A percentile compares a stretch with the other conserved stretches of the same genome.
Evolutionary conservation across 2,329 filamentous ascomycete genomes (phyloP).

Genomic region (Colletotrichum lentis): DNA sequence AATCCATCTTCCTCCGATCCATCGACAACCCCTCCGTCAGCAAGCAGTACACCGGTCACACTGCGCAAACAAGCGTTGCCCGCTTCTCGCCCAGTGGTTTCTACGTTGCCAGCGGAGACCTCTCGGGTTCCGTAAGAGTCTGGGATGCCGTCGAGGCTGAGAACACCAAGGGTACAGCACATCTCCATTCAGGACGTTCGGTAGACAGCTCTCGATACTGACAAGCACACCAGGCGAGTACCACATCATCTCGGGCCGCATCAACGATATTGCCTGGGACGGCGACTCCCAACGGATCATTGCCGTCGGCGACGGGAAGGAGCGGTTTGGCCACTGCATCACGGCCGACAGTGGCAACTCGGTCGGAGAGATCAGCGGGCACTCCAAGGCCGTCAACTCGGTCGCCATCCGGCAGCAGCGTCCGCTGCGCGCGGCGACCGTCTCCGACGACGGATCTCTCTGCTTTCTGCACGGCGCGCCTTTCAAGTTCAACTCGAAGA

Average conservation of each 20-base stretch:
- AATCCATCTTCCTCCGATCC: slow-evolving; percentile 94
- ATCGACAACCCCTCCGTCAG: slow-evolving; percentile 87
- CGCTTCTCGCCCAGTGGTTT: slow-evolving; percentile 94
- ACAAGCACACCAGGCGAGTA: slow-evolving; percentile 71
- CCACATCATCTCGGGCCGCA: slow-evolving; percentile 89
- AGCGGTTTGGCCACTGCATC: slow-evolving; percentile 92
- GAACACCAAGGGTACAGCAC: slow-evolving; percentile 73
- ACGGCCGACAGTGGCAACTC: slow-evolving; percentile 96
- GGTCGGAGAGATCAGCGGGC: slow-evolving; percentile 91
- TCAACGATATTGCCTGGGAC: slow-evolving; percentile 98
- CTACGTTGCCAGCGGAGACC: slow-evolving; percentile 93
- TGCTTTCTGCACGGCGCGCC: slow-evolving; percentile 94
- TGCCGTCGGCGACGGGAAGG: slow-evolving; percentile 92
- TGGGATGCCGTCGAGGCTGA: slow-evolving; percentile 90
- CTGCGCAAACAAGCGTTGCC: slow-evolving; percentile 86
- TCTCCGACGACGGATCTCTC: slow-evolving; percentile 86
- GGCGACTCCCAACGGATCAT: slow-evolving; percentile 96
- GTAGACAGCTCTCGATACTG: slow-evolving; percentile 8
- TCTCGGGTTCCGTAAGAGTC: slow-evolving; percentile 82
- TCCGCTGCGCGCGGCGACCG: slow-evolving; percentile 90
- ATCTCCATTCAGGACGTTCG: not conserved
- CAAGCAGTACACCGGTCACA: slow-evolving; percentile 94
- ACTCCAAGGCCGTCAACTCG: slow-evolving; percentile 88
- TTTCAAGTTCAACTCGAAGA: slow-evolving; percentile 93
- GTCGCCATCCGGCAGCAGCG: slow-evolving; percentile 90